Evolutionary conservation across 306 rosid species (phyloP).

Genomic region (Citrullus colocynthis): DNA sequence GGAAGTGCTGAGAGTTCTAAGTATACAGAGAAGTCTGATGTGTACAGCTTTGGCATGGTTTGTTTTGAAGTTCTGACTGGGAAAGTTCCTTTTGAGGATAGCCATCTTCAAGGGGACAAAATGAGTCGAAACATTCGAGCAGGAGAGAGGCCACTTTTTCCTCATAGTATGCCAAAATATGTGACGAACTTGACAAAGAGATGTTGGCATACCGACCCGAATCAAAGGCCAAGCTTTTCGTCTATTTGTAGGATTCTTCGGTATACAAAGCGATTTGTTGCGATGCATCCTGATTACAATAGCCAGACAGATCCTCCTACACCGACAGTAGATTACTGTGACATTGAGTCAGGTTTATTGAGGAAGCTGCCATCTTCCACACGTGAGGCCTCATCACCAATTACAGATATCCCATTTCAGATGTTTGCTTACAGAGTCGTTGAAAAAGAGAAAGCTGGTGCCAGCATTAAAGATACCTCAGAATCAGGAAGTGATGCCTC

Average conservation of each 20-base stretch:
- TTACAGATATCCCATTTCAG: slow-evolving; percentile 65
- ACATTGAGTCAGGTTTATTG: slow-evolving; percentile 42
- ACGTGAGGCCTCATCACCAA: slow-evolving; percentile 21
- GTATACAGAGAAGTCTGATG: slow-evolving; percentile 67
- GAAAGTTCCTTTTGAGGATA: slow-evolving; percentile 85
- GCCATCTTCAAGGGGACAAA: slow-evolving; percentile 87
- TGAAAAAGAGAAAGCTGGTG: slow-evolving; percentile 33
- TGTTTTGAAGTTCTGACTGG: slow-evolving; percentile 88
- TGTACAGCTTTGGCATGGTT: slow-evolving; percentile 89
- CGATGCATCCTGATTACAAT: slow-evolving; percentile 49
- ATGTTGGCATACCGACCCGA: slow-evolving; percentile 79
- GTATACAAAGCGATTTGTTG: slow-evolving; percentile 40
- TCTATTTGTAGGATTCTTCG: slow-evolving; percentile 80
- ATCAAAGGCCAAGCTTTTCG: slow-evolving; percentile 71
- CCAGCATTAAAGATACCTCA: slow-evolving; percentile 37
- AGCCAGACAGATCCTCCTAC: slow-evolving; percentile 39
- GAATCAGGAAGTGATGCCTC: slow-evolving; percentile 82
- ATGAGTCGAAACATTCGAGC: slow-evolving; percentile 83
- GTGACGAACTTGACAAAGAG: slow-evolving; percentile 60
- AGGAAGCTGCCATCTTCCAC: slow-evolving; percentile 53
- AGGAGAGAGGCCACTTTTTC: slow-evolving; percentile 83
- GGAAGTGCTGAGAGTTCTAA: slow-evolving; percentile 24
- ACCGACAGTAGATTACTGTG: slow-evolving; percentile 60
- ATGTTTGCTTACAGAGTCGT: slow-evolving; percentile 51
- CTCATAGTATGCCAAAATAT: slow-evolving; percentile 49